Evolutionary conservation across 345 rosid species (phyloP).

Genomic region (Limnanthes douglasii): DNA sequence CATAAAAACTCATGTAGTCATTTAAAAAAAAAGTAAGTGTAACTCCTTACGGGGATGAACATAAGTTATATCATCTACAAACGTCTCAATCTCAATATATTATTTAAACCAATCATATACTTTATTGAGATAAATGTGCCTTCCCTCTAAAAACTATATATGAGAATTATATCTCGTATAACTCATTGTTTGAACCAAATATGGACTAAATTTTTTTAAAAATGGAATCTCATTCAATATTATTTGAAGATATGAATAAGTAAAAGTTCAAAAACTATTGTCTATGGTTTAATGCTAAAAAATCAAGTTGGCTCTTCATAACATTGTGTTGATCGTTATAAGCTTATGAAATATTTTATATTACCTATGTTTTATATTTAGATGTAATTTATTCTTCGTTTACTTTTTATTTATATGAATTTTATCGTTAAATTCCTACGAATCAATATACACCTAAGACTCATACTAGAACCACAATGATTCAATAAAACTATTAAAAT

Average conservation of each 20-base stretch:
- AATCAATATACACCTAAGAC: too few relatives aligned
- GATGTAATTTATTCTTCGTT: too few relatives aligned
- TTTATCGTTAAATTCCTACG: too few relatives aligned
- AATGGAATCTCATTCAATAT: background rate
- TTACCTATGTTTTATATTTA: too few relatives aligned
- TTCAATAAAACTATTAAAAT: too few relatives aligned
- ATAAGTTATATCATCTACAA: background rate
- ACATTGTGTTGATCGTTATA: too few relatives aligned
- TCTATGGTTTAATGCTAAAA: background rate
- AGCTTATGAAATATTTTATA: too few relatives aligned
- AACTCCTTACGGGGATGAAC: background rate
- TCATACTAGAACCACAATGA: too few relatives aligned
- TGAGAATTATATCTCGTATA: background rate
- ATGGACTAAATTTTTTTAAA: background rate
- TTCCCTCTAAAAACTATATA: background rate
- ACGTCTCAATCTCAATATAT: background rate
- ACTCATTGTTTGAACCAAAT: background rate
- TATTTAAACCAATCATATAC: conserved; percentile 3
- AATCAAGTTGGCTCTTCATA: background rate
- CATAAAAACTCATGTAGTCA: too few relatives aligned
- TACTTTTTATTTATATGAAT: too few relatives aligned
- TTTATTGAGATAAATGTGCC: conserved; percentile 5
- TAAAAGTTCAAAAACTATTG: background rate
- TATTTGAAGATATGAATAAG: background rate
- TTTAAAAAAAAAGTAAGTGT: too few relatives aligned